Percentiles rank a stretch among this genome's conserved stretches.
Evolutionary conservation across 2,329 filamentous ascomycete species (phyloP).

Genomic region (Claviceps africana): DNA sequence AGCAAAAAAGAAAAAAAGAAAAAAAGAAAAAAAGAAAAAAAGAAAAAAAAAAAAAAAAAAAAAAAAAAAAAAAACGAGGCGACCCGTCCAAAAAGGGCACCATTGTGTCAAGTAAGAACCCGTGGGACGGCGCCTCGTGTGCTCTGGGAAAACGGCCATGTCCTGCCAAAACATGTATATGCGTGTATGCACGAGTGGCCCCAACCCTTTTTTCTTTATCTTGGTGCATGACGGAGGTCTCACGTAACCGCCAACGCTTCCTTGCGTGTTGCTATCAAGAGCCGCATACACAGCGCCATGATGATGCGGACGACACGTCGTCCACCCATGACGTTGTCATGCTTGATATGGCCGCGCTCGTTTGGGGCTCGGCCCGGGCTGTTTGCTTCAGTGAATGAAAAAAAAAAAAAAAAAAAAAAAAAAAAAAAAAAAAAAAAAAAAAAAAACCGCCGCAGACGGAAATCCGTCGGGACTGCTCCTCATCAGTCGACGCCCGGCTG

Average conservation of each 20-base stretch:
- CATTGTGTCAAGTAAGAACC: no score
- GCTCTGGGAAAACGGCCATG: no score
- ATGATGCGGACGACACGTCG: neutral
- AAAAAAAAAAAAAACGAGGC: neutral
- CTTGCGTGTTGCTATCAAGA: neutral
- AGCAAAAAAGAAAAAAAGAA: neutral
- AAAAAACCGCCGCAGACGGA: no score
- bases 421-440: no score
- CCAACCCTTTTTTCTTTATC: no score
- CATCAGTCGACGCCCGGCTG: constrained; percentile 19
- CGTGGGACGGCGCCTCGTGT: no score
- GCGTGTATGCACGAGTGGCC: no score
- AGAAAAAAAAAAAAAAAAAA: neutral
- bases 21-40: neutral
- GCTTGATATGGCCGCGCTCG: neutral
- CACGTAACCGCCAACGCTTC: neutral
- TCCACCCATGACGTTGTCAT: neutral
- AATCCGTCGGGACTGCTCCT: constrained; percentile 14
- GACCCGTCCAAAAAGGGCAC: no score
- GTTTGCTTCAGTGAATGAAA: no score
- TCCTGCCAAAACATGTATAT: no score
- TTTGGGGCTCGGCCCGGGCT: neutral
- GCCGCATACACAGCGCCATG: neutral
- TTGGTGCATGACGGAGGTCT: no score
- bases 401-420: no score